A percentile compares a stretch with the other conserved stretches of the same genome.
These are phyloP conservation scores for Yarrowia hollandica DNA, from an alignment of 805 yeast species.

Conservation along the genomic window DNA sequence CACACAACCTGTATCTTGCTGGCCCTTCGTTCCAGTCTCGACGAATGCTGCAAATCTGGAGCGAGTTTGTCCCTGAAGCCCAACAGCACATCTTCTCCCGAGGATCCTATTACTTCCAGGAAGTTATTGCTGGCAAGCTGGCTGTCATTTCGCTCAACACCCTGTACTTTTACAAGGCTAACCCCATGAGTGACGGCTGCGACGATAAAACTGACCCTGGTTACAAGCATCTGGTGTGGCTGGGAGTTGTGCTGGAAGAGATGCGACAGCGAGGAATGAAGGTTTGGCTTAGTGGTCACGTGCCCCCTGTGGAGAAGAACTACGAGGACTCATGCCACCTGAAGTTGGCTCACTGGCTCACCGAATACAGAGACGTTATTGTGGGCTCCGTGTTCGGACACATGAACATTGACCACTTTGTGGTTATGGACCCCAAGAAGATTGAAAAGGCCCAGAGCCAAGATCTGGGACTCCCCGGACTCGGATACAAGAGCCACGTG, in stretches of 20 bases:
- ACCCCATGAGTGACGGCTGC: slow-evolving; percentile 82
- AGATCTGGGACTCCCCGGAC: background rate
- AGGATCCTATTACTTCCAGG: slow-evolving; percentile 73
- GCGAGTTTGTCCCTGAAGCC: slow-evolving; percentile 68
- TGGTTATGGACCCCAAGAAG: slow-evolving; percentile 57
- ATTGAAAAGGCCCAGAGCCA: slow-evolving; percentile 17
- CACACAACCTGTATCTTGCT: slow-evolving; percentile 79
- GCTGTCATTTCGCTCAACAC: slow-evolving; percentile 82
- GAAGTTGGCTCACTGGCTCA: slow-evolving; percentile 75
- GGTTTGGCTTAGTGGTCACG: slow-evolving; percentile 87
- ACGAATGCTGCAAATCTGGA: slow-evolving; percentile 74
- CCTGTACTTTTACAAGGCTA: slow-evolving; percentile 68
- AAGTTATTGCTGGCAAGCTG: slow-evolving; percentile 74
- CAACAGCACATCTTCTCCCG: slow-evolving; percentile 73
- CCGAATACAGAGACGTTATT: slow-evolving; percentile 80
- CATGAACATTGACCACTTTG: slow-evolving; percentile 85
- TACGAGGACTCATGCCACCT: slow-evolving; percentile 70
- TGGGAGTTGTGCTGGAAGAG: slow-evolving; percentile 72
- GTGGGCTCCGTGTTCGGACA: slow-evolving; percentile 85
- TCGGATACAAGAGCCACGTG: background rate
- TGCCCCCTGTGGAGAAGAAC: slow-evolving; percentile 81
- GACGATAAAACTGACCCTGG: slow-evolving; percentile 75
- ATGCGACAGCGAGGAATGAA: slow-evolving; percentile 72
- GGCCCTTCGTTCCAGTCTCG: slow-evolving; percentile 90
- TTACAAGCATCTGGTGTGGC: slow-evolving; percentile 71